Base-by-base conservation (phyloP, 768 basidiomycete genomes). In the Suillus alpinus region DNA sequence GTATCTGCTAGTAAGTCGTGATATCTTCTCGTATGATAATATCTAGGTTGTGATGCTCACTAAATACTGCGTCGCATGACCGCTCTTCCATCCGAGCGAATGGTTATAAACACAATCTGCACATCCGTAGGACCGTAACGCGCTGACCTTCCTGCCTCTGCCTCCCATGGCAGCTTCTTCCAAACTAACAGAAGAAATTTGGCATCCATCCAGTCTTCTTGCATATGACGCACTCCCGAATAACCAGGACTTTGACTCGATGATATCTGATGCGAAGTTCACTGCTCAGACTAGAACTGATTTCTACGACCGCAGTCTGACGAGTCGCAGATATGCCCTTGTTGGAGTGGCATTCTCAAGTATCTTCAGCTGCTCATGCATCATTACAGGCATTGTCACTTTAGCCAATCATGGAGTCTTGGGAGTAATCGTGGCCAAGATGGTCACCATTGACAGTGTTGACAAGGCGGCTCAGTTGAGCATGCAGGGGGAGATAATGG, bases 261-360 rank as follows among this genome's bases (percentile, higher is more conserved):
- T 23, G 29, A 16, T 16, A 29, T 47, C 20, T 12, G 46, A 29
- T 3, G 13, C 7, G 6, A 47, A 47, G 26, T 47, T 26, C 23
- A 47, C 23, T 23, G 46, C 26, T 47, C 26, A 47, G 13, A 62
- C 71, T 6, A 63, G 68, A 6, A 62, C 68, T 50, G 68, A 71
- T 16, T 69, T 69, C 36, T 72, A 72, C 39, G 67, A 73, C 43
- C 66, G 67, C 39, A 70, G 72, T 59, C 62, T 64, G 16, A 51
- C 63, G 13, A 67, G 67, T 29, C 70, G 73, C 56, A 63, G 36
- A 39, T 20, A 67, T 4, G 63, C 64, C 59, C 68, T 73, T 47
- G 59, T 65, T 23, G 71, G 73, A 20, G 57, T 73, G 18, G 66
- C 61, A 10, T 14, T 66, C 13, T 57, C 73, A 18, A 52, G 63